Conservation (phyloP, 2,329 filamentous ascomycete species). For the Knufia petricola region DNA sequence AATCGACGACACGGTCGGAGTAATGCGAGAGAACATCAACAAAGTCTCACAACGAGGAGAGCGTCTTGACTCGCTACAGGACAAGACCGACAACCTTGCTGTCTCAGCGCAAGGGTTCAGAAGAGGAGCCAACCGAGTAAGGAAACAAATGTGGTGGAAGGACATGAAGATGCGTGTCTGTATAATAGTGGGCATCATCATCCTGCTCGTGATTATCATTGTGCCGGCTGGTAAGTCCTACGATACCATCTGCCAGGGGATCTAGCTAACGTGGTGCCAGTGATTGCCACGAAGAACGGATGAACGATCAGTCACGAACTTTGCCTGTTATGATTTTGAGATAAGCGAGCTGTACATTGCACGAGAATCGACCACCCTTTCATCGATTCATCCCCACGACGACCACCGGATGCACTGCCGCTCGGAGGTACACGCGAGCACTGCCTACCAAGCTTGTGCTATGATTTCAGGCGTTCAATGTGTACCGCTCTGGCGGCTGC, state of each 20-base stretch:
- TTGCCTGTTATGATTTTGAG: slow-evolving; percentile 7
- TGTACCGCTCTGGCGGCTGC: not conserved
- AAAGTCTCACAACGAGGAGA: slow-evolving; percentile 91
- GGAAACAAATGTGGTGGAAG: slow-evolving; percentile 99
- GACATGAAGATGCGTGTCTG: slow-evolving; percentile 99
- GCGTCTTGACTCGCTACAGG: slow-evolving; percentile 74
- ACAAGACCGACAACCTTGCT: slow-evolving; percentile 88
- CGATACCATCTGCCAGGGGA: not conserved
- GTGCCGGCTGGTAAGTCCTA: slow-evolving; percentile 68
- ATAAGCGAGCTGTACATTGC: slow-evolving; percentile 11
- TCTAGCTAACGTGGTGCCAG: slow-evolving; percentile 11
- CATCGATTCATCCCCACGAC: slow-evolving; percentile 6
- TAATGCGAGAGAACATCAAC: slow-evolving; percentile 97
- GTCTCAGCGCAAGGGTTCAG: slow-evolving; percentile 91
- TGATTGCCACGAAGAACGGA: slow-evolving; percentile 20
- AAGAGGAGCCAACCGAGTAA: slow-evolving; percentile 87
- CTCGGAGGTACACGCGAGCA: not conserved
- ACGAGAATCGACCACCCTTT: not conserved
- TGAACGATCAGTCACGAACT: slow-evolving; percentile 11
- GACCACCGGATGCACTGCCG: not conserved
- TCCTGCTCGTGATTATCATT: slow-evolving; percentile 88
- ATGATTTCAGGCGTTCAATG: slow-evolving; percentile 6
- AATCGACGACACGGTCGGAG: slow-evolving; percentile 91
- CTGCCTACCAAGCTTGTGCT: slow-evolving; percentile 3
- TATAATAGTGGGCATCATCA: slow-evolving; percentile 79